Evolutionary conservation across 345 rosid genomes (phyloP), one percentile per base, ranked within the genome.

Genomic region (Carallia brachiata): DNA sequence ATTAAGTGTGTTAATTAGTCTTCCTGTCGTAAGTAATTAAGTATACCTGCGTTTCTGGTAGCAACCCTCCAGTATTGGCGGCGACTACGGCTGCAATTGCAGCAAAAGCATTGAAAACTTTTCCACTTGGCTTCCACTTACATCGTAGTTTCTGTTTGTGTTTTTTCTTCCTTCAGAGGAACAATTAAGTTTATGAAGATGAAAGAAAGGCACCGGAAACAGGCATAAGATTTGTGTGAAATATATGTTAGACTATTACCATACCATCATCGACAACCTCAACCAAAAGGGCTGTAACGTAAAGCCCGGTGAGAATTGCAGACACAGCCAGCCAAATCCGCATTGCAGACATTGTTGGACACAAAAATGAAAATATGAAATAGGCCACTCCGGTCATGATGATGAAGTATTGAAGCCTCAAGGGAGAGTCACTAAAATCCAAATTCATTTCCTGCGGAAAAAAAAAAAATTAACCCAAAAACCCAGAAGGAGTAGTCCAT

Each of bases 261-360:
- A 39, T 54, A 19, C 58, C 58, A 54, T 54, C 31, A 54, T 54
- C 31, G 17, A 54, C 59, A n/a, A 7, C 59, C 31, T n/a, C 28
- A 15, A 71, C 61, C 13, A 71, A 1, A 50, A 77, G 74, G 31
- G 61, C 36, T 53, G 47, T 39, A 1, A 74, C 62, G 50, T 74
- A 81, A 31, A 67, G 39, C 15, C 66, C 52, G 17, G 81, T 71
- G 48, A 81, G 57, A 54, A 74, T 12, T 28, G 68, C 52, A 16
- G 81, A 77, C 52, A 28, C 72, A 4, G 52, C 72, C 52, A 81
- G 55, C 81, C 84, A 81, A 36, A 66, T 52, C 62, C 79, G 37
- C 72, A 74, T 71, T 5, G 81, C 81, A 3, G 81, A 81, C 66
- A 81, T 63, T 50, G 80, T 78, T 47, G 81, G 81, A 40, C 61